A percentile compares a stretch with the other conserved stretches of the same genome.
These are phyloP conservation scores for Kingdonia uniflora DNA, from an alignment of 164 flowering plant species.

Conservation along the genomic window DNA sequence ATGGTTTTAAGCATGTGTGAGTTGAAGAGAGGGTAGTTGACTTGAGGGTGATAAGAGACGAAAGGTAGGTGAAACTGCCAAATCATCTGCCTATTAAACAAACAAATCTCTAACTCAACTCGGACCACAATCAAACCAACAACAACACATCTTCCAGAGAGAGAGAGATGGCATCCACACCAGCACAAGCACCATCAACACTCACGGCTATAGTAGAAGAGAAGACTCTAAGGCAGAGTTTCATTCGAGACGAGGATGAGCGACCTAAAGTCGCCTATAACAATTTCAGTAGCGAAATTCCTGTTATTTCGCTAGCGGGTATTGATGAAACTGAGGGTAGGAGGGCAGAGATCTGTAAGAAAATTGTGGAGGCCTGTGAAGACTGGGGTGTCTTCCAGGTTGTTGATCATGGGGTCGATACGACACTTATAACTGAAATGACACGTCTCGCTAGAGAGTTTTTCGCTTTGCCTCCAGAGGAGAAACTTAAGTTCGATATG, in stretches of 20 bases:
- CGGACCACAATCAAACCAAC: not conserved
- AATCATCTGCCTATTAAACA: not conserved
- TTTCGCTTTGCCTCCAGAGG: constrained; percentile 63
- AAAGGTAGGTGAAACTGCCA: not conserved
- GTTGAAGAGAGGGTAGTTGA: too few relatives aligned
- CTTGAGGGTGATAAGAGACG: too few relatives aligned
- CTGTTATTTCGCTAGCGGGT: constrained; percentile 60
- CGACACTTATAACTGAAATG: constrained; percentile 44
- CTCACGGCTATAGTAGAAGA: constrained; percentile 43
- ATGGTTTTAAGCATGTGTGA: too few relatives aligned
- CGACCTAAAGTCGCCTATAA: constrained; percentile 73
- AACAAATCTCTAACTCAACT: not conserved
- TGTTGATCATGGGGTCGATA: constrained; percentile 68
- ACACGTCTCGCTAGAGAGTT: constrained; percentile 49
- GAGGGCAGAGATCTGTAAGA: constrained; percentile 39
- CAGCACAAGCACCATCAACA: constrained; percentile 23
- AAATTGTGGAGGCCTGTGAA: constrained; percentile 69
- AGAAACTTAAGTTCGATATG: constrained; percentile 76
- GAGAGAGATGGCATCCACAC: too few relatives aligned
- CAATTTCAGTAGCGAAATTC: constrained; percentile 58
- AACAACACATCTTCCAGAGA: not conserved
- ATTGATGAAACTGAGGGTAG: constrained; percentile 39
- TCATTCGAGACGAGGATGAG: constrained; percentile 76
- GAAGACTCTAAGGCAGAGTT: constrained; percentile 38
- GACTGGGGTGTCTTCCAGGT: constrained; percentile 89